Evolutionary conservation across 805 yeast genomes (phyloP), one percentile per base, ranked within the genome.

Genomic region (Groenewaldozyma salmanticensis): DNA sequence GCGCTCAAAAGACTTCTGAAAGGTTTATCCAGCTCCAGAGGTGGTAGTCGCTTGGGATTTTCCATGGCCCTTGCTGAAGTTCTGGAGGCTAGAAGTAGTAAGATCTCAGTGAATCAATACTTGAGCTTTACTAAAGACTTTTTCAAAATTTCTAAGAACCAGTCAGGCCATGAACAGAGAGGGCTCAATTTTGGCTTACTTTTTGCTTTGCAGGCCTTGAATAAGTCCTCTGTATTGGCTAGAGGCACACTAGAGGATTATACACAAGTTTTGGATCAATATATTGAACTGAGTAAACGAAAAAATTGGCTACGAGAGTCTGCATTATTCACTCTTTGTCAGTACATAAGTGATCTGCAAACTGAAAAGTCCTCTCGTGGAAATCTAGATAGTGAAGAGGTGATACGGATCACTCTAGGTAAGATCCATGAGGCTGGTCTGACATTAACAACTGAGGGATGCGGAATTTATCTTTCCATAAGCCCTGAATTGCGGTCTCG

Each of bases 221-320:
- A 81, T 24, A 80, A 79, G 38, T 71, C 80, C 11, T 65, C 69
- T 2, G 53, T 73, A 9, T 47, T 74, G 5, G 45, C 57, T 42
- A 48, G 54, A 13, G 42, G 47, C 7, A 45, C 47, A 13, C 33
- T 52, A 1, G 58, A 52, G 2, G 66, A 69, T 36, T 62, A 67
- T 38, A 45, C 54, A 15, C 57, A 60, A 9, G 71, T 79, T 35
- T 58, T 75, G 21, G 61, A 66, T 3, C 57, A 65, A 22, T 52
- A 82, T 29, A 57, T 84, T 3, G 75, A 72, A 19, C 64, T 88
- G 42, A 72, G 94, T 0, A 58, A 65, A 11, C 49, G 64, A 27
- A 90, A 88, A 57, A 73, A 83, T 1, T 88, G 96, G 96, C 72
- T 88, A 33, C 67, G 94, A 45, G 96, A 90, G 60, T 76, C 94